Percentiles rank a stretch among this genome's conserved stretches.
Conservation (phyloP, 2,329 filamentous ascomycete species). For the Fusarium buxicola region DNA sequence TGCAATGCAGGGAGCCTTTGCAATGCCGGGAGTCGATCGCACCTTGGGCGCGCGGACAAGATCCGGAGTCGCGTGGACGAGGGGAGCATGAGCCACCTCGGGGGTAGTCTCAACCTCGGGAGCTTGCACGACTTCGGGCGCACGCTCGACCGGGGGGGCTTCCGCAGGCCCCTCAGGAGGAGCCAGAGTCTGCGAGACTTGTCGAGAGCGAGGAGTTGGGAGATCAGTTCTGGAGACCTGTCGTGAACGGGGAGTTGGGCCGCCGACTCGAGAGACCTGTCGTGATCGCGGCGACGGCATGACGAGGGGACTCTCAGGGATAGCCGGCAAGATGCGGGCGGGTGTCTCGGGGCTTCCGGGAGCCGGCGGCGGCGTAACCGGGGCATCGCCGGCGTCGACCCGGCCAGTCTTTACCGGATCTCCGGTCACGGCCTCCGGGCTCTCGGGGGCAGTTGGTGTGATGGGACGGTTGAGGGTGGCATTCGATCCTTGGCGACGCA, state of each 20-base stretch:
- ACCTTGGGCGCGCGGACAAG: conserved; percentile 18
- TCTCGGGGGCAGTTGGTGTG: conserved; percentile 20
- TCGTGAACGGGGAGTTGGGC: conserved; percentile 14
- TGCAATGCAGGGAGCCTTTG: conserved; percentile 1
- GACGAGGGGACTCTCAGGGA: conserved; percentile 32
- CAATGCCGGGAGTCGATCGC: conserved; percentile 1
- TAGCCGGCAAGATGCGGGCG: conserved; percentile 25
- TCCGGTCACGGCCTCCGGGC: background rate
- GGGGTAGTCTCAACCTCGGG: conserved; percentile 2
- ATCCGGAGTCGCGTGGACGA: background rate
- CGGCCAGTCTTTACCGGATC: conserved; percentile 22
- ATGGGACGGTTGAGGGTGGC: conserved; percentile 25
- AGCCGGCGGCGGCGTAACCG: background rate
- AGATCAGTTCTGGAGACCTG: conserved; percentile 18
- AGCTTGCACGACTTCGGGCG: background rate
- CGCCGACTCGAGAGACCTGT: conserved; percentile 24
- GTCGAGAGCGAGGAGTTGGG: conserved; percentile 24
- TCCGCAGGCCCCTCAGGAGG: conserved; percentile 4
- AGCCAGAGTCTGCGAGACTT: conserved; percentile 26
- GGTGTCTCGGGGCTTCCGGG: conserved; percentile 20
- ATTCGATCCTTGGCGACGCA: conserved; percentile 29
- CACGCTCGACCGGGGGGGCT: conserved; percentile 14
- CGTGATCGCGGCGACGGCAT: conserved; percentile 28
- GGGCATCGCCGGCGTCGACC: background rate
- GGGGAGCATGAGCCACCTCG: background rate